phyloP scores from a whole-genome alignment of 805 yeast species.

The Brettanomyces bruxellensis region DNA sequence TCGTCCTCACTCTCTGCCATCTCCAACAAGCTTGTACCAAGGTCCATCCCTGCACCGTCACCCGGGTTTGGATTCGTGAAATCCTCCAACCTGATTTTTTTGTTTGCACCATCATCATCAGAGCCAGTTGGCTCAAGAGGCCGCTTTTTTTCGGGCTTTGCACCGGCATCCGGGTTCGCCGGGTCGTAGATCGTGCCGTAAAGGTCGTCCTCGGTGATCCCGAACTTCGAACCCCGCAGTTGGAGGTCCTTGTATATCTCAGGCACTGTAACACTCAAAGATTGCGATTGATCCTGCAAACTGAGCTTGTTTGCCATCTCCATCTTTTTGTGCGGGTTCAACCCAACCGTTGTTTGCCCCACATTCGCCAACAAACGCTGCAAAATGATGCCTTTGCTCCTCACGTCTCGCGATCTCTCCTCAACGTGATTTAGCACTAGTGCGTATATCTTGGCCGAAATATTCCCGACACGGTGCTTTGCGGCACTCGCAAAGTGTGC shows the following conservation, averaged over 20 bases:
- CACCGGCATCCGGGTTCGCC: conserved; percentile 4
- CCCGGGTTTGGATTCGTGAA: conserved; percentile 6
- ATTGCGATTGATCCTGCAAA: conserved; percentile 28
- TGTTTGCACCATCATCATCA: conserved; percentile 1
- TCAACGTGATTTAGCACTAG: conserved; percentile 52
- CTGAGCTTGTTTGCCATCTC: conserved; percentile 20
- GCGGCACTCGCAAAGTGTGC: conserved; percentile 55
- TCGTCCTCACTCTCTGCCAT: conserved; percentile 13
- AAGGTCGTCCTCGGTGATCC: conserved; percentile 29
- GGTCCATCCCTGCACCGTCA: conserved; percentile 6
- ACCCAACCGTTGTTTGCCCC: conserved; percentile 24
- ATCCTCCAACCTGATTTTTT: conserved; percentile 21
- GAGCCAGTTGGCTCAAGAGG: conserved; percentile 2
- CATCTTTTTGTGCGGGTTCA: conserved; percentile 20
- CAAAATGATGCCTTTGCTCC: conserved; percentile 11
- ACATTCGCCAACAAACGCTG: conserved; percentile 23
- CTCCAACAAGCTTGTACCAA: conserved; percentile 1
- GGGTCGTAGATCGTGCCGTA: conserved; percentile 25
- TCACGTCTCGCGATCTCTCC: conserved; percentile 29
- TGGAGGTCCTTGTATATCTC: conserved; percentile 29
- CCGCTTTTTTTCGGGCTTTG: conserved; percentile 3
- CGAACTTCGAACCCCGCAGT: conserved; percentile 23
- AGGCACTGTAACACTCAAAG: conserved; percentile 30
- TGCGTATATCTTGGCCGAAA: conserved; percentile 57
- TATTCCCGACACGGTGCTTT: conserved; percentile 57